A percentile compares a stretch with the other conserved stretches of the same genome.
phyloP scores from a whole-genome alignment of 2,329 filamentous ascomycete species.

The Alternaria ventricosa region DNA sequence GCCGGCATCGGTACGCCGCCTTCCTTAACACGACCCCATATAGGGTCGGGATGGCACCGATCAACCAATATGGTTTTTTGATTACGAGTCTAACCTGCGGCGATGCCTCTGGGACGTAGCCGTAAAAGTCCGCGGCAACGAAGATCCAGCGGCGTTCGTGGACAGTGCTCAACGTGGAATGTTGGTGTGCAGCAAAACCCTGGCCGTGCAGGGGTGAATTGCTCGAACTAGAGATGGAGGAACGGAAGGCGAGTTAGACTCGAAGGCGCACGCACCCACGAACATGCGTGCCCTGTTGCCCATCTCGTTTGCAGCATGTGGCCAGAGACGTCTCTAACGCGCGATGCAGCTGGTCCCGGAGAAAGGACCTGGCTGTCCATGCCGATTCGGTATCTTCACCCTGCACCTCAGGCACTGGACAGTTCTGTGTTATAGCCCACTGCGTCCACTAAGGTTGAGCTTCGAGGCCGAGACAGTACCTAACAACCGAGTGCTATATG shows the following conservation, averaged over 20 bases:
- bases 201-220: slow-evolving; percentile 30
- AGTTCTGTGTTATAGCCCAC: slow-evolving; percentile 45
- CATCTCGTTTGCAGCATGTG: slow-evolving; percentile 47
- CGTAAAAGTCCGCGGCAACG: slow-evolving; percentile 44
- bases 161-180: slow-evolving; percentile 47
- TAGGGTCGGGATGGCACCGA: slow-evolving; percentile 42
- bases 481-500: slow-evolving; percentile 45
- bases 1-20: slow-evolving; percentile 41
- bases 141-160: slow-evolving; percentile 44
- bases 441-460: slow-evolving; percentile 38
- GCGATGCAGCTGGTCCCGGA: slow-evolving; percentile 44
- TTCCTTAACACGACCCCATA: slow-evolving; percentile 33
- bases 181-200: slow-evolving; percentile 38
- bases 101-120: slow-evolving; percentile 41
- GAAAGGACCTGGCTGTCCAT: slow-evolving; percentile 39
- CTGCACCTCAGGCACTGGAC: slow-evolving; percentile 40
- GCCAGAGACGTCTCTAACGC: slow-evolving; percentile 44
- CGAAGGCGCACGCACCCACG: slow-evolving; percentile 32
- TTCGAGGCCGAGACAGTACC: slow-evolving; percentile 35
- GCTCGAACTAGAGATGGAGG: slow-evolving; percentile 36
- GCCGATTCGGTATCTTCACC: slow-evolving; percentile 43
- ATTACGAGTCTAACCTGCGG: slow-evolving; percentile 44
- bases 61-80: slow-evolving; percentile 49
- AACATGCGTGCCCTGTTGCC: slow-evolving; percentile 33
- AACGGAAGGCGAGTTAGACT: slow-evolving; percentile 32